Percentiles rank a stretch among this genome's conserved stretches.
phyloP scores from a whole-genome alignment of 495 filamentous ascomycete genomes.

The Aspergillus heteromorphus region DNA sequence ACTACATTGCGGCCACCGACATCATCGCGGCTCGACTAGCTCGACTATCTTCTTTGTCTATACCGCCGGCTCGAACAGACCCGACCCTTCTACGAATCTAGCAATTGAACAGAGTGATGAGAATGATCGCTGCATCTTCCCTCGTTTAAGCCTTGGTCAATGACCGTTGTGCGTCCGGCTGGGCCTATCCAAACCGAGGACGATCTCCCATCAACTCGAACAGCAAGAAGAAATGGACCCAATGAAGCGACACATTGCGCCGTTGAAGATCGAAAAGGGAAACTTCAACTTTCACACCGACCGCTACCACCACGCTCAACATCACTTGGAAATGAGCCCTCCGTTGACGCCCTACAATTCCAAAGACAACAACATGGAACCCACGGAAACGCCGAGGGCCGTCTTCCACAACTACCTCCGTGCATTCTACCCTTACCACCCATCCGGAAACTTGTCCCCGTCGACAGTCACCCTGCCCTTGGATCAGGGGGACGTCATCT shows the following conservation, averaged over 20 bases:
- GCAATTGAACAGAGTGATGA: slow-evolving; percentile 7
- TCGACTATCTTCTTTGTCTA: not conserved
- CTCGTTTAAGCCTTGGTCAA: slow-evolving; percentile 31
- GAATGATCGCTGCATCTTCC: slow-evolving; percentile 29
- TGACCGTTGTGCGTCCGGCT: slow-evolving; percentile 25
- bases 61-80: not conserved
- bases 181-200: slow-evolving; percentile 1
- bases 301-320: slow-evolving; percentile 27
- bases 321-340: slow-evolving; percentile 58
- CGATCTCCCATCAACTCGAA: slow-evolving; percentile 9
- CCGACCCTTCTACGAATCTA: not conserved
- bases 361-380: slow-evolving; percentile 48
- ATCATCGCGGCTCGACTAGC: not conserved
- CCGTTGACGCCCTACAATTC: slow-evolving; percentile 65
- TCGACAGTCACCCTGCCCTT: slow-evolving; percentile 83
- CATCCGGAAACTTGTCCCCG: slow-evolving; percentile 61
- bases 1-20: not conserved
- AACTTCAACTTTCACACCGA: slow-evolving; percentile 37
- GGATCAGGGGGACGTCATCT: slow-evolving; percentile 82
- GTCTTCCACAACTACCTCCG: slow-evolving; percentile 93
- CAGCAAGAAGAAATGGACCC: slow-evolving; percentile 29
- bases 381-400: slow-evolving; percentile 43
- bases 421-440: slow-evolving; percentile 93
- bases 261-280: slow-evolving; percentile 65
- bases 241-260: slow-evolving; percentile 57